Evolutionary conservation across 495 filamentous ascomycete genomes (phyloP), one percentile per base, ranked within the genome.

Genomic region (Xanthoparmelia taractica): DNA sequence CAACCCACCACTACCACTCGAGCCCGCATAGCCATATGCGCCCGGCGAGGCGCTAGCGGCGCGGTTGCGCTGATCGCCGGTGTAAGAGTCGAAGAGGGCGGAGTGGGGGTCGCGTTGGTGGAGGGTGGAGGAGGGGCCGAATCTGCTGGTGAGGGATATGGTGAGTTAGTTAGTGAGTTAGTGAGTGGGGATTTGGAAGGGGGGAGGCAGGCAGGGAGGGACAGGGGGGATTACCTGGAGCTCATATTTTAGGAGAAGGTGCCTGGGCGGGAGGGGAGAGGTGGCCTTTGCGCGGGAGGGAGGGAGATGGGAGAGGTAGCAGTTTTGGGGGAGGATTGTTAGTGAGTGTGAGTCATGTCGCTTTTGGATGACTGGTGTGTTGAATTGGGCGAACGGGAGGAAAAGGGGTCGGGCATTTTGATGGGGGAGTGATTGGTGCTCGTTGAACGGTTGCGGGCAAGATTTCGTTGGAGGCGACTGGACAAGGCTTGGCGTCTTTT

Each of bases 31-130:
- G 31, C 83, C 85, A 69, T 84, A 83, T n/a, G 76, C 76, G n/a
- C 74, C 77, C 31, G 80, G 81, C 27, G 84, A 83, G 67, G 73
- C 78, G 66, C 73, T 73, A 57, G 77, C 79, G 52, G 78, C 76
- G 59, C 71, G 69, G 69, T 59, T 62, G n/a, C 78, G n/a, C n/a
- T n/a, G 77, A 67, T 84, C 82, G 70, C 87, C 86, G 69, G 81
- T 83, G 76, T 96, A 96, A 71, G 84, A 82, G 67, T 89, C 87
- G 80, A 97, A 97, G 71, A 97, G 89, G 66, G 90, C 85, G 67
- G 83, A 86, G 75, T 92, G 91, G 61, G 91, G 86, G 75, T 96
- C 91, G 69, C 91, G 90, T 72, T 93, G 87, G 74, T 90, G 87
- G 68, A 88, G 84, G 66, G 76, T 75, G 55, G 82, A 85, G 27